Conservation (phyloP, 2,329 filamentous ascomycete species). For the Pleurostoma richardsiae region DNA sequence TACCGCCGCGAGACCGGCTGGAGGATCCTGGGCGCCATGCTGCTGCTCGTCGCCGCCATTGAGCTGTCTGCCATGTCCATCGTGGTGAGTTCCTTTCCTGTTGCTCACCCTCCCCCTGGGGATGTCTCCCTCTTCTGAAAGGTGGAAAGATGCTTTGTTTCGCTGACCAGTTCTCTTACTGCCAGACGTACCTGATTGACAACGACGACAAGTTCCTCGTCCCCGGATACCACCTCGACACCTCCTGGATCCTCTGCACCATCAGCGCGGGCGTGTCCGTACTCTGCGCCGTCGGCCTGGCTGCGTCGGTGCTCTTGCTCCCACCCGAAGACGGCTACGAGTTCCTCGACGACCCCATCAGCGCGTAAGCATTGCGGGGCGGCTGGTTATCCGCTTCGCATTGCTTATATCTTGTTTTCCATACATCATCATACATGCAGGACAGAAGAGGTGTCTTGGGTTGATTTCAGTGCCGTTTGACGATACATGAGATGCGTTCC, state of each 20-base stretch:
- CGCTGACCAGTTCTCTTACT: constrained; percentile 2
- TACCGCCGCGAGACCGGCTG: constrained; percentile 77
- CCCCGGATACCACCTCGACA: constrained; percentile 74
- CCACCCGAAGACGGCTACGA: constrained; percentile 85
- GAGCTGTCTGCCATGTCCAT: constrained; percentile 76
- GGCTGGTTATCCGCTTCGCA: too few relatives aligned
- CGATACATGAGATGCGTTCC: too few relatives aligned
- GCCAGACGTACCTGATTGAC: constrained; percentile 75
- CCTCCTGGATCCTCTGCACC: constrained; percentile 69
- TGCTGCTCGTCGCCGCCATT: constrained; percentile 60
- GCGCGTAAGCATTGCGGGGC: constrained; percentile 28
- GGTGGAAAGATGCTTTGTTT: neutral
- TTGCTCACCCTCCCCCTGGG: neutral
- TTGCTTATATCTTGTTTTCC: too few relatives aligned
- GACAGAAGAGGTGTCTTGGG: too few relatives aligned
- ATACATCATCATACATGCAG: too few relatives aligned
- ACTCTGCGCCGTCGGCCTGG: constrained; percentile 52
- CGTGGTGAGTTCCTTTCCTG: constrained; percentile 57
- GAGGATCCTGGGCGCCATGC: constrained; percentile 65
- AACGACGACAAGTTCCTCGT: constrained; percentile 78
- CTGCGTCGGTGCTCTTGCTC: constrained; percentile 62
- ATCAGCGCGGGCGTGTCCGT: constrained; percentile 49
- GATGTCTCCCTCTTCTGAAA: neutral
- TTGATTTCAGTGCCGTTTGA: too few relatives aligned
- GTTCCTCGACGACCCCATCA: constrained; percentile 45